These are phyloP conservation scores for Torulaspora quercuum DNA, from an alignment of 805 yeast species.

Conservation along the genomic window DNA sequence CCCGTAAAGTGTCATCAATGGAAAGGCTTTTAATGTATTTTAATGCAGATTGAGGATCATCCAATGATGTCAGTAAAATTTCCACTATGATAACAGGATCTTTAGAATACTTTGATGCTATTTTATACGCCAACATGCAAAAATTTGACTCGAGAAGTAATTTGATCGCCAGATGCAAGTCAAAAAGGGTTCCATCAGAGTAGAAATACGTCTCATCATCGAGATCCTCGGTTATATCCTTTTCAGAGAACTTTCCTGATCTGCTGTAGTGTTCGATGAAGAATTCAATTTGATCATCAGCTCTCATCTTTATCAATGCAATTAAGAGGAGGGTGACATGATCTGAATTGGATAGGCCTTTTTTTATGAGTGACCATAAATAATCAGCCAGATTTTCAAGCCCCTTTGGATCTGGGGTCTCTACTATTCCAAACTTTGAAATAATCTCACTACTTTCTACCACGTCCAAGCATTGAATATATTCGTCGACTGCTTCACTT, in stretches of 20 bases:
- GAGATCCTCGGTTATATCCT: conserved; percentile 33
- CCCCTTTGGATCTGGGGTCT: conserved; percentile 21
- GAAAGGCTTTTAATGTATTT: conserved; percentile 63
- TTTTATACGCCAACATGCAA: conserved; percentile 58
- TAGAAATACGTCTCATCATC: conserved; percentile 39
- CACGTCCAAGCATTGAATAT: conserved; percentile 51
- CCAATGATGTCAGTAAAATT: conserved; percentile 62
- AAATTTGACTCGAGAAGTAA: conserved; percentile 73
- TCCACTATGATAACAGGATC: conserved; percentile 75
- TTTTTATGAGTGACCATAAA: conserved; percentile 55
- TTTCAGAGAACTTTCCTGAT: conserved; percentile 25
- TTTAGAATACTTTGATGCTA: conserved; percentile 62
- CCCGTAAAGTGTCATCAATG: conserved; percentile 72
- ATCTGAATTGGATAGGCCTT: conserved; percentile 61
- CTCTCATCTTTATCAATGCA: conserved; percentile 73
- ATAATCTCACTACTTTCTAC: conserved; percentile 74
- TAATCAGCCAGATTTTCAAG: conserved; percentile 58
- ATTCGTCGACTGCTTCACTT: conserved; percentile 71
- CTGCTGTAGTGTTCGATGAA: conserved; percentile 48
- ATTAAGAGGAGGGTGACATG: conserved; percentile 79
- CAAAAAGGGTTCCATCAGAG: conserved; percentile 44
- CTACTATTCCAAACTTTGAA: conserved; percentile 70
- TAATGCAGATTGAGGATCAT: conserved; percentile 58
- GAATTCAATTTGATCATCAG: conserved; percentile 50
- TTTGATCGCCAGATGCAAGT: conserved; percentile 61